These are phyloP conservation scores for Chaetomium fimeti DNA, from an alignment of 495 filamentous ascomycete species.

Conservation along the genomic window DNA sequence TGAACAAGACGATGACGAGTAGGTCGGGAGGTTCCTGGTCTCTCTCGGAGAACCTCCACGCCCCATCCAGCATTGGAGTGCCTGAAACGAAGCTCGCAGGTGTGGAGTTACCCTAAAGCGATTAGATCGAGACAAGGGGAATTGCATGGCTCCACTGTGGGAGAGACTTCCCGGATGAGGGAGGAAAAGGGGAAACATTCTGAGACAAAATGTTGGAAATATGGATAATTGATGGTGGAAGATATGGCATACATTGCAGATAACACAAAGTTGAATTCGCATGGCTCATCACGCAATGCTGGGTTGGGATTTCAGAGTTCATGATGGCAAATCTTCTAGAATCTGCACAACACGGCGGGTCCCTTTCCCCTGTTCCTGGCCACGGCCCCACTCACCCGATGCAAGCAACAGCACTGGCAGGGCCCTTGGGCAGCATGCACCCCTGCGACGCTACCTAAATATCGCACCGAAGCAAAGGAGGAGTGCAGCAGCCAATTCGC, in stretches of 20 bases:
- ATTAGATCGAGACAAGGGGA: slow-evolving; percentile 3
- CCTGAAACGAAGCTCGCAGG: slow-evolving; percentile 9
- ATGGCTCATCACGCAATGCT: too few relatives aligned
- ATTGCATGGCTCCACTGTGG: slow-evolving; percentile 15
- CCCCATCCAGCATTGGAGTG: too few relatives aligned
- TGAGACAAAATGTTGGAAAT: background rate
- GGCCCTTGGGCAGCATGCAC: slow-evolving; percentile 6
- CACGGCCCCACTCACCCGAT: slow-evolving; percentile 10
- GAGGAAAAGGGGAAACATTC: background rate
- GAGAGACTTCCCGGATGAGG: slow-evolving; percentile 10
- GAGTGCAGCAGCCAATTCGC: slow-evolving; percentile 14
- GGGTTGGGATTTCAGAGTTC: background rate
- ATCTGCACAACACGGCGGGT: background rate
- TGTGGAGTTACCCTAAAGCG: background rate
- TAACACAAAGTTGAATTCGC: too few relatives aligned
- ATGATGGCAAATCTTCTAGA: slow-evolving; percentile 3
- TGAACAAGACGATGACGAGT: background rate
- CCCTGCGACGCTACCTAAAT: slow-evolving; percentile 13
- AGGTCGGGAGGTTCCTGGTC: background rate
- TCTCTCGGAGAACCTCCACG: too few relatives aligned
- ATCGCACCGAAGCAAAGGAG: slow-evolving; percentile 6
- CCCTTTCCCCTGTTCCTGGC: background rate
- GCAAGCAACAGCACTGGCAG: slow-evolving; percentile 3
- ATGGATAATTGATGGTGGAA: too few relatives aligned
- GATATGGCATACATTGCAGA: too few relatives aligned